Percentiles rank a stretch among this genome's conserved stretches.
phyloP scores from a whole-genome alignment of 768 basidiomycete species.

The Phaffia tasmanica region DNA sequence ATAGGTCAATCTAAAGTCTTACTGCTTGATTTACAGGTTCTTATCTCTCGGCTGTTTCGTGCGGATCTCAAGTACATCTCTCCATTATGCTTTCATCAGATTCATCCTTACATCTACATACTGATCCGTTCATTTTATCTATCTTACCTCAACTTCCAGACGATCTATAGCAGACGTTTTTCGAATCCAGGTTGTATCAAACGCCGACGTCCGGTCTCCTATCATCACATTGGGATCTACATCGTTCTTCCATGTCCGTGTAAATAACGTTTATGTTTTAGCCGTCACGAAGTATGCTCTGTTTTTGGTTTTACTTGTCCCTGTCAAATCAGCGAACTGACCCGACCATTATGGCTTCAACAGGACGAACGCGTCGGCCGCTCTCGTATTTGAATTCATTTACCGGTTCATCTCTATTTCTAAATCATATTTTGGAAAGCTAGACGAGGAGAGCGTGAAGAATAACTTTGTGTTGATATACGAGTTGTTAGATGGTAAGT shows the following conservation, averaged over 20 bases:
- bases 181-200: slow-evolving; percentile 96
- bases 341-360: background rate
- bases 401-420: slow-evolving; percentile 92
- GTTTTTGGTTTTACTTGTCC: background rate
- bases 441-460: slow-evolving; percentile 96
- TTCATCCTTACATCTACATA: background rate
- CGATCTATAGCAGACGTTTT: slow-evolving; percentile 96
- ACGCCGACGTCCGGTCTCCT: slow-evolving; percentile 89
- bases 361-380: slow-evolving; percentile 93
- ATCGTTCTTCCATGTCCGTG: slow-evolving; percentile 93
- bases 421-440: slow-evolving; percentile 92
- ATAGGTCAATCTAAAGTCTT: background rate
- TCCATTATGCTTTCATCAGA: background rate
- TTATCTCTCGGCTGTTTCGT: slow-evolving; percentile 90
- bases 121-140: background rate
- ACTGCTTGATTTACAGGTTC: slow-evolving; percentile 49
- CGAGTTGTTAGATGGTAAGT: slow-evolving; percentile 86
- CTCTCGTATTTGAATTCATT: slow-evolving; percentile 93
- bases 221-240: slow-evolving; percentile 96
- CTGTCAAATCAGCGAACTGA: background rate
- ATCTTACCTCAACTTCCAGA: slow-evolving; percentile 41
- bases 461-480: slow-evolving; percentile 99
- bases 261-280: slow-evolving; percentile 90
- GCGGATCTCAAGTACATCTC: slow-evolving; percentile 85
- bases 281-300: slow-evolving; percentile 77